Base-by-base conservation (phyloP, 352 stramenopile genomes). In the Phytopythium montanum region DNA sequence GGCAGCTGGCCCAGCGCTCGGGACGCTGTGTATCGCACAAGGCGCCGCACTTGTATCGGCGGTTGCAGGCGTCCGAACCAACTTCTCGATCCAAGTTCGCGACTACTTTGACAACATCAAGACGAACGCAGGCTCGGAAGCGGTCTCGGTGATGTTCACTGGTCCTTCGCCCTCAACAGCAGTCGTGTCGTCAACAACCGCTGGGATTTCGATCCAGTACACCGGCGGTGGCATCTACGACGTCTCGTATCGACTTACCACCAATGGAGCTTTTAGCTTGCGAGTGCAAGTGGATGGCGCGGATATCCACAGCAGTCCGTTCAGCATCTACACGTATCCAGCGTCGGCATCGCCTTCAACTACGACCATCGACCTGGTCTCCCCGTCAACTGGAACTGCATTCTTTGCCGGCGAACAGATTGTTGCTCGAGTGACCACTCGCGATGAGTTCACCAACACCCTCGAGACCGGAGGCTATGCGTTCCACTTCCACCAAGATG, bases 51-150 rank as follows among this genome's bases (percentile, higher is more conserved):
- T 92, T 3, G 70, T 81, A n/a, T 76, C 75, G 1, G 72, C 76
- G 7, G 68, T 90, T 38, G 83, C 79, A 26, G 83, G 83, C 5
- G 59, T 70, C 14, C 56, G 55, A 16, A 72, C 70, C 13, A 78
- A 60, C 36, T 88, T 89, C 45, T 84, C 66, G 5, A 57, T 91
- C 3, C 64, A 62, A 14, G 75, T 93, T 18, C 71, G 71, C 39
- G 83, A 90, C 59, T 50, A 71, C 1, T 88, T 84, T 41, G 70
- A 67, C 36, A 90, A 90, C 57, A 53, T 70, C 34, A 91, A 93
- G 56, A 19, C 65, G 23, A 88, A 88, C n/a, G 71, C 80, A 19
- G 80, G 73, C 0, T 56, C 64, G 3, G 83, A 91, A 61, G 64
- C 28, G 9, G 59, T 91, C 19, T 60, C 13, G 8, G 65, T 75